Evolutionary conservation across 495 filamentous ascomycete species (phyloP).

Genomic region (Aspergillus baeticus): DNA sequence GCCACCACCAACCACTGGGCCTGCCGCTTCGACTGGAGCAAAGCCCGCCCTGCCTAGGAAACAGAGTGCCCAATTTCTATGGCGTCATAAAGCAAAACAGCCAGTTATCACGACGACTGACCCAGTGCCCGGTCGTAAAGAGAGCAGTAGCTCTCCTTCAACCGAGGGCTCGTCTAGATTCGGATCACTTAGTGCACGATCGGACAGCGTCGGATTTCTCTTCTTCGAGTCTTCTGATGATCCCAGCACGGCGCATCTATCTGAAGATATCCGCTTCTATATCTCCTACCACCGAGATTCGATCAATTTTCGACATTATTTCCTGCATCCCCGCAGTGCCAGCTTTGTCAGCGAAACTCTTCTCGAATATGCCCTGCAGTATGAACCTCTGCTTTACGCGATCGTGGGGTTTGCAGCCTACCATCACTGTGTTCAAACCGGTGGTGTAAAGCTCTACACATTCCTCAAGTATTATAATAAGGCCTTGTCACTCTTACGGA

Average conservation of each 20-base stretch:
- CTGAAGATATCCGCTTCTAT: conserved; percentile 73
- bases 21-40: conserved; percentile 15
- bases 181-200: conserved; percentile 35
- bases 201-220: conserved; percentile 32
- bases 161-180: conserved; percentile 37
- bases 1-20: conserved; percentile 23
- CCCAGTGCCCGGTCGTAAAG: conserved; percentile 36
- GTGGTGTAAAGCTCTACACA: conserved; percentile 68
- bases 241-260: conserved; percentile 43
- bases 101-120: conserved; percentile 13
- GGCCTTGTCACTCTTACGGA: conserved; percentile 73
- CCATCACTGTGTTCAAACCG: conserved; percentile 68
- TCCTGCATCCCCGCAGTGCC: conserved; percentile 62
- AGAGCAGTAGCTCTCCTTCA: conserved; percentile 44
- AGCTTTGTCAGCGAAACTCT: conserved; percentile 72
- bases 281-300: conserved; percentile 73
- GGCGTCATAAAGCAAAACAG: conserved; percentile 43
- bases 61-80: conserved; percentile 39
- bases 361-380: conserved; percentile 66
- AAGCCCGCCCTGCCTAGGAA: conserved; percentile 27
- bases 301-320: conserved; percentile 78
- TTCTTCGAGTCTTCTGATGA: conserved; percentile 22
- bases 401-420: conserved; percentile 91
- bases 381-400: conserved; percentile 84
- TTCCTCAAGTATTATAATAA: conserved; percentile 91